Base-by-base conservation (phyloP, 768 basidiomycete genomes). In the Cystobasidium tubakii region DNA sequence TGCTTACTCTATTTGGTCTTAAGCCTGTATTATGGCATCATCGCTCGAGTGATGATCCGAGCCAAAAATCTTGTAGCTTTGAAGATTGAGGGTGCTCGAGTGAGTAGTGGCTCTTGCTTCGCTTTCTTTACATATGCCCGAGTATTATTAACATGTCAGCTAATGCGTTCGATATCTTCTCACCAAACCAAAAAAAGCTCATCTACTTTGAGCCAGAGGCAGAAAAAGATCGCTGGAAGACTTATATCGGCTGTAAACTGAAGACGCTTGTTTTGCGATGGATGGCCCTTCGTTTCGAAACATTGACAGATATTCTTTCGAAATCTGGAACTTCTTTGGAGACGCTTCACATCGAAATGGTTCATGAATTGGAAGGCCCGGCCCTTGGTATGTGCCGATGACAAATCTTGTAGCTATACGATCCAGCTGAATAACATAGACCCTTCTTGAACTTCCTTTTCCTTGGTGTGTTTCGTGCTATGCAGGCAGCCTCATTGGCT, bases 21-120 rank as follows among this genome's bases (percentile, higher is more conserved):
- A 4, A 29, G 57, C 27, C 57, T 50, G 10, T 15, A 12, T 4
- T 50, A 50, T n/a, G 46, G 15, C 46, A 50, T 50, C 21, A 50
- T 50, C 21, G 33, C 57, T 34, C 57, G 33, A 15, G 57, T 60
- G 12, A 29, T 60, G 57, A 60, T 60, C 57, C 25, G 57, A 60
- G 57, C 57, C 15, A 12, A 23, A 13, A 60, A 60, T 31, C 57
- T 60, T 12, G 1, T 29, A 21, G 57, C 57, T 27, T 31, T 60
- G 27, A 60, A 60, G 57, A 27, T 60, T 17, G 57, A 60, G 21
- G 57, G 57, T 12, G 13, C 57, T 12, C 33, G 57, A 15, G 57
- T 60, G 29, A 60, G 57, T 25, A 7, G 21, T 15, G n/a, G 46
- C 46, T 50, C 46, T 50, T 7, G 17, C 17, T 42, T 17, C 7